A percentile compares a stretch with the other conserved stretches of the same genome.
These are phyloP conservation scores for Metarhizium rileyi DNA, from an alignment of 2,329 filamentous ascomycete genomes.

Conservation along the genomic window DNA sequence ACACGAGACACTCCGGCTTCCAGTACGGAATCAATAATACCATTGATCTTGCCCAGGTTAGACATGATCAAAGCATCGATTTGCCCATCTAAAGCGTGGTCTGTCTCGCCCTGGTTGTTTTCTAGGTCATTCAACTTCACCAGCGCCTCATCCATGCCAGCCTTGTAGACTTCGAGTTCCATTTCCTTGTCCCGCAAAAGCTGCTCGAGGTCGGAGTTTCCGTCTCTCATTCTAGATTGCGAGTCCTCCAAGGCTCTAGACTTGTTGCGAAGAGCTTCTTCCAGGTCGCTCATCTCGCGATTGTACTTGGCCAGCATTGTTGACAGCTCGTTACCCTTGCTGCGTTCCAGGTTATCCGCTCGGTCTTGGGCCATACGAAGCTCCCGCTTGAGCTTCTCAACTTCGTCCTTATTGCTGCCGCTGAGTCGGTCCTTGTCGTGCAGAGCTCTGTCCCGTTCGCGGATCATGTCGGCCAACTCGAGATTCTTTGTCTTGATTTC, in stretches of 20 bases:
- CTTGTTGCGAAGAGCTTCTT: slow-evolving; percentile 85
- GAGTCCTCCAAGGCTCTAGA: slow-evolving; percentile 77
- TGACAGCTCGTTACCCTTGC: slow-evolving; percentile 91
- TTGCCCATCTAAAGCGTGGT: slow-evolving; percentile 76
- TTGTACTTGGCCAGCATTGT: slow-evolving; percentile 94
- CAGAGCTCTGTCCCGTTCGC: slow-evolving; percentile 84
- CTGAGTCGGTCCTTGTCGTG: slow-evolving; percentile 85
- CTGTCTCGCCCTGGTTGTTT: slow-evolving; percentile 63
- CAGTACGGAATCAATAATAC: slow-evolving; percentile 93
- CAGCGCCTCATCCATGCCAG: slow-evolving; percentile 92
- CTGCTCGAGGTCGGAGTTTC: slow-evolving; percentile 76
- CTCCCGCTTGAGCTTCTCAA: slow-evolving; percentile 91
- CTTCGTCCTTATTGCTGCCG: slow-evolving; percentile 81
- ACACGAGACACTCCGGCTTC: slow-evolving; percentile 89
- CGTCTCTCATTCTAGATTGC: slow-evolving; percentile 67
- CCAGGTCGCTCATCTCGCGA: slow-evolving; percentile 90
- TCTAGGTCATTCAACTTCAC: slow-evolving; percentile 85
- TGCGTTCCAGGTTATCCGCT: slow-evolving; percentile 82
- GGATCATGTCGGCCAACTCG: slow-evolving; percentile 97
- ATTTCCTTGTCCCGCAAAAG: slow-evolving; percentile 90
- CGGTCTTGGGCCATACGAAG: slow-evolving; percentile 84
- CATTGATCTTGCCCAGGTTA: slow-evolving; percentile 87
- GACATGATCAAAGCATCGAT: slow-evolving; percentile 82
- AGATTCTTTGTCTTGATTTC: slow-evolving; percentile 99
- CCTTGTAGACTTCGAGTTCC: slow-evolving; percentile 95